Conservation (phyloP, 2,329 filamentous ascomycete species). For the Aspergillus sp. region DNA sequence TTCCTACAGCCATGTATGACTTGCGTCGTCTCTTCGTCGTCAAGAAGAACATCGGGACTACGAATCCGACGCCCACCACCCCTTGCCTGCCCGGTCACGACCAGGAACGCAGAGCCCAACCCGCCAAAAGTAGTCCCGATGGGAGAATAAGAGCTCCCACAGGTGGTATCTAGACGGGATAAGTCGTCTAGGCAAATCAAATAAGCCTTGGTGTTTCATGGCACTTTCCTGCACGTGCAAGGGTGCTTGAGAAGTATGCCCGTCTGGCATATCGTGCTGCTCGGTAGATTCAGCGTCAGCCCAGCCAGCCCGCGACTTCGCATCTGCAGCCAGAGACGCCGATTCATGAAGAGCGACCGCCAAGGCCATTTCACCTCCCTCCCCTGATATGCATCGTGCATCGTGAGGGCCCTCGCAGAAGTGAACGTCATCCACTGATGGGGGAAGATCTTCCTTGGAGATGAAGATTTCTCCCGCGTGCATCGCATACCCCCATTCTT, state of each 20-base stretch:
- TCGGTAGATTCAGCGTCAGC: background rate
- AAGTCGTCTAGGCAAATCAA: conserved; percentile 24
- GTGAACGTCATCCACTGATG: conserved; percentile 67
- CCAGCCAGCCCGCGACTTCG: background rate
- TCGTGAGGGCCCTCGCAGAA: conserved; percentile 74
- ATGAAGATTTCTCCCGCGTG: conserved; percentile 91
- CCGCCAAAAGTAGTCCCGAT: conserved; percentile 96
- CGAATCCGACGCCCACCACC: background rate
- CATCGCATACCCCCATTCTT: conserved; percentile 83
- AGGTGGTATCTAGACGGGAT: conserved; percentile 65
- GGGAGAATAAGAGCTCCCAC: conserved; percentile 92
- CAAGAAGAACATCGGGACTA: background rate
- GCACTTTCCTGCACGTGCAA: background rate
- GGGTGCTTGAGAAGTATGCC: background rate
- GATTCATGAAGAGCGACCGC: conserved; percentile 4
- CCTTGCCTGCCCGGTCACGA: conserved; percentile 48
- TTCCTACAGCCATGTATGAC: background rate
- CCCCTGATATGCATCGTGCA: conserved; percentile 67
- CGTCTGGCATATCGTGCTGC: background rate
- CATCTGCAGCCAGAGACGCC: background rate
- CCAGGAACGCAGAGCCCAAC: conserved; percentile 86
- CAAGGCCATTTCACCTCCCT: conserved; percentile 36
- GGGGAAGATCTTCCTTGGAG: conserved; percentile 68
- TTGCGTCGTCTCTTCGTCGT: background rate
- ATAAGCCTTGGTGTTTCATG: background rate